Evolutionary conservation across 192 early-diverging fungal species (phyloP).

Genomic region (Entrophospora sp.): DNA sequence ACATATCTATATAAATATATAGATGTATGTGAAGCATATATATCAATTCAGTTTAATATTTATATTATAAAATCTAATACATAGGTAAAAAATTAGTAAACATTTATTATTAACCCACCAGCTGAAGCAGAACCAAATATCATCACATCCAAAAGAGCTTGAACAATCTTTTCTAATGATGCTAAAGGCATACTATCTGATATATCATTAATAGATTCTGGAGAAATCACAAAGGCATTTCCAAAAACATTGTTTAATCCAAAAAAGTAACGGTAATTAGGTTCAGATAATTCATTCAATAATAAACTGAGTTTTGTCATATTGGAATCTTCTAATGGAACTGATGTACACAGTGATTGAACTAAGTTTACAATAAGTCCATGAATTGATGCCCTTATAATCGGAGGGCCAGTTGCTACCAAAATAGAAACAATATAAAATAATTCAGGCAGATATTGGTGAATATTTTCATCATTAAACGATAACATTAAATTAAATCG

Average conservation of each 20-base stretch:
- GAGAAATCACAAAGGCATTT: constrained; percentile 58
- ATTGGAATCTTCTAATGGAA: constrained; percentile 45
- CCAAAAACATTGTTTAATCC: constrained; percentile 56
- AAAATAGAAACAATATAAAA: constrained; percentile 79
- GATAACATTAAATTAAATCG: constrained; percentile 81
- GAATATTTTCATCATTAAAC: constrained; percentile 80
- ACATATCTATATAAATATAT: constrained; percentile 70
- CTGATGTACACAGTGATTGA: constrained; percentile 64
- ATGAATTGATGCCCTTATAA: constrained; percentile 81
- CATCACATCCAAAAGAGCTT: constrained; percentile 56
- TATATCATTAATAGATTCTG: constrained; percentile 40
- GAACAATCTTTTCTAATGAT: constrained; percentile 48
- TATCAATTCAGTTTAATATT: too few species aligned
- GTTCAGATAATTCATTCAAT: constrained; percentile 73
- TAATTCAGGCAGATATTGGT: too few species aligned
- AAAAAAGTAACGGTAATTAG: constrained; percentile 70
- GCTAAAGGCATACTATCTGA: constrained; percentile 39
- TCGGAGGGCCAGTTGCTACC: constrained; percentile 72
- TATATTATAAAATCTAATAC: background rate
- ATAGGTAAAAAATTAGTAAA: background rate
- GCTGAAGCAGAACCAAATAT: constrained; percentile 50
- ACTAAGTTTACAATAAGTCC: constrained; percentile 87
- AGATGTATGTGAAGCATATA: too few species aligned
- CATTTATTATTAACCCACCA: constrained; percentile 36
- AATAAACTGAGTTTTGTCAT: constrained; percentile 45